A percentile compares a stretch with the other conserved stretches of the same genome.
phyloP scores from a whole-genome alignment of 2,329 filamentous ascomycete species.

The Colletotrichum godetiae region DNA sequence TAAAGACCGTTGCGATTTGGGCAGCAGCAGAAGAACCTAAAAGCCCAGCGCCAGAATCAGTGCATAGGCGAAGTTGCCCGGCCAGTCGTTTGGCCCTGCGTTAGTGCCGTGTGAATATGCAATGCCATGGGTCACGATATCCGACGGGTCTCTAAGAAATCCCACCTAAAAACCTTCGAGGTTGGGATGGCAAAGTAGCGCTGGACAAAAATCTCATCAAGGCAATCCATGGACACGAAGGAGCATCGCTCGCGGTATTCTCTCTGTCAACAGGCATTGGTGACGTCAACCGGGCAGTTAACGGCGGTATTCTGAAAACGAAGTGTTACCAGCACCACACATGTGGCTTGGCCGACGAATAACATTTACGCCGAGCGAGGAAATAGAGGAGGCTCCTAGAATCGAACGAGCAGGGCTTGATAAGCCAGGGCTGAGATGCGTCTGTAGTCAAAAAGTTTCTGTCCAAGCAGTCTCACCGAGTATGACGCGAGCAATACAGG shows the following conservation, averaged over 20 bases:
- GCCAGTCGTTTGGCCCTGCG: not conserved
- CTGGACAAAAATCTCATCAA: not conserved
- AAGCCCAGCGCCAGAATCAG: not conserved
- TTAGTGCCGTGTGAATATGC: not conserved
- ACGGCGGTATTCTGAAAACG: not conserved
- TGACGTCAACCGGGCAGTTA: not conserved
- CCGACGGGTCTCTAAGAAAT: not conserved
- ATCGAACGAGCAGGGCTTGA: not conserved
- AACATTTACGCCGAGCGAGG: not conserved
- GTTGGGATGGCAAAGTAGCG: not conserved
- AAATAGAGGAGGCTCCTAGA: not conserved
- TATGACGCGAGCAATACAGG: slow-evolving; percentile 3
- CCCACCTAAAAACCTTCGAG: not conserved
- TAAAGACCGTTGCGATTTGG: not conserved
- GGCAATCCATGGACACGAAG: not conserved
- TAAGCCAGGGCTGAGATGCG: not conserved
- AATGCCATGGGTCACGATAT: not conserved
- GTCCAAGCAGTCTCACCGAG: not conserved
- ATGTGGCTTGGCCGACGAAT: not conserved
- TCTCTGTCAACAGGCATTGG: not conserved
- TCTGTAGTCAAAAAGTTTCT: not conserved
- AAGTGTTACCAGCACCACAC: not conserved
- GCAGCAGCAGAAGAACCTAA: not conserved
- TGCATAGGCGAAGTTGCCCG: not conserved
- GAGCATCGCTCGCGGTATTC: not conserved